Conservation (phyloP, 2,329 filamentous ascomycete species). For the Colletotrichum euphorbiae region DNA sequence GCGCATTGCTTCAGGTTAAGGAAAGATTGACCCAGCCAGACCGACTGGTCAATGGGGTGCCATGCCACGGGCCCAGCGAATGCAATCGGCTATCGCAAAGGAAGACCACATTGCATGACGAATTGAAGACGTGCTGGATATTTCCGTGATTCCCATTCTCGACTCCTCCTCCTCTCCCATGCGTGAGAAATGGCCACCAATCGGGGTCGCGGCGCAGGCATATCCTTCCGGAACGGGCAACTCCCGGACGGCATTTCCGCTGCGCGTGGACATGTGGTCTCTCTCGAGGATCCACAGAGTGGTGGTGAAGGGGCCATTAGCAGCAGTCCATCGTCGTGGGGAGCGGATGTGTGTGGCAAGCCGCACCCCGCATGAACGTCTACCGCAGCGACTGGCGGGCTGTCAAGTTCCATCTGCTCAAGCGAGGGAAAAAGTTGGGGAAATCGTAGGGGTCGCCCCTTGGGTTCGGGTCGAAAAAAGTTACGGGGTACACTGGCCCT, state of each 20-base stretch:
- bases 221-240: constrained; percentile 34
- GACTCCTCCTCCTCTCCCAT: not conserved
- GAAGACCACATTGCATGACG: not conserved
- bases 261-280: constrained; percentile 35
- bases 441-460: not conserved
- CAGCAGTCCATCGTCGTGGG: not conserved
- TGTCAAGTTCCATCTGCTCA: not conserved
- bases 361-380: constrained; percentile 10
- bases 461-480: not conserved
- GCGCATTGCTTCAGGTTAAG: too few relatives aligned
- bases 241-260: constrained; percentile 34
- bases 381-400: not conserved
- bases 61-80: not conserved
- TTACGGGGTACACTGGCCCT: not conserved
- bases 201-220: constrained; percentile 7
- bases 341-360: constrained; percentile 19
- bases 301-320: too few relatives aligned
- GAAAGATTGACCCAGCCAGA: not conserved
- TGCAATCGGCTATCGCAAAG: not conserved
- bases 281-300: constrained; percentile 1
- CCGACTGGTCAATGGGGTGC: not conserved
- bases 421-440: not conserved
- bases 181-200: constrained; percentile 36
- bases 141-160: too few relatives aligned
- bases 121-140: not conserved